phyloP scores from a whole-genome alignment of 2,329 filamentous ascomycete genomes.

The Fusarium clavum region DNA sequence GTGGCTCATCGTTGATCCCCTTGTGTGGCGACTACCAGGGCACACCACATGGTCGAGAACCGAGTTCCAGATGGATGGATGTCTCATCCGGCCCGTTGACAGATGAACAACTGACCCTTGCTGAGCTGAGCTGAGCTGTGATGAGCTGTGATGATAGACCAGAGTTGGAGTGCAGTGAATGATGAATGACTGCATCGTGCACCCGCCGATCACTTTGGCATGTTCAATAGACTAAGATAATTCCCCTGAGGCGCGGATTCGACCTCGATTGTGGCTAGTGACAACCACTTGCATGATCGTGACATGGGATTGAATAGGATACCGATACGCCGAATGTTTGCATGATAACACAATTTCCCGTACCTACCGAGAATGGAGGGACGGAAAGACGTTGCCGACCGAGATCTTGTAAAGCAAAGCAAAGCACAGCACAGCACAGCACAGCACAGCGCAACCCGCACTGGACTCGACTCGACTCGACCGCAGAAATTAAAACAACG shows the following conservation, averaged over 20 bases:
- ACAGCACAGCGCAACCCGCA: not conserved
- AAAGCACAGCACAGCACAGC: not conserved
- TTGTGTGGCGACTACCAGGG: constrained; percentile 26
- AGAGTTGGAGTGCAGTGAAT: constrained; percentile 3
- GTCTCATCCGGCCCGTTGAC: constrained; percentile 40
- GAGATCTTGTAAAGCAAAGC: not conserved
- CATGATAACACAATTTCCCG: constrained; percentile 24
- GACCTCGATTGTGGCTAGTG: constrained; percentile 43
- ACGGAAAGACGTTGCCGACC: constrained; percentile 23
- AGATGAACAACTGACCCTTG: constrained; percentile 34
- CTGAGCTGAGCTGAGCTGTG: constrained; percentile 39
- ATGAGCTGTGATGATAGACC: constrained; percentile 24
- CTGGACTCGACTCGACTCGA: not conserved
- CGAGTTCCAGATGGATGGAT: constrained; percentile 12
- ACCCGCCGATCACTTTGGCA: constrained; percentile 27
- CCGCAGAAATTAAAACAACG: not conserved
- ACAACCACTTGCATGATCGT: constrained; percentile 26
- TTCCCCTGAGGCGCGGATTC: constrained; percentile 40
- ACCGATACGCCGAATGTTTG: constrained; percentile 11
- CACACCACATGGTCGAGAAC: constrained; percentile 30
- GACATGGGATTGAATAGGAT: constrained; percentile 13
- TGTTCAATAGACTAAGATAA: not conserved
- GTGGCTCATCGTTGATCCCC: constrained; percentile 36
- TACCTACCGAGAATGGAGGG: not conserved
- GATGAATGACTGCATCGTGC: constrained; percentile 9